phyloP scores from a whole-genome alignment of 2,329 filamentous ascomycete genomes.

The Cercospora beticola region DNA sequence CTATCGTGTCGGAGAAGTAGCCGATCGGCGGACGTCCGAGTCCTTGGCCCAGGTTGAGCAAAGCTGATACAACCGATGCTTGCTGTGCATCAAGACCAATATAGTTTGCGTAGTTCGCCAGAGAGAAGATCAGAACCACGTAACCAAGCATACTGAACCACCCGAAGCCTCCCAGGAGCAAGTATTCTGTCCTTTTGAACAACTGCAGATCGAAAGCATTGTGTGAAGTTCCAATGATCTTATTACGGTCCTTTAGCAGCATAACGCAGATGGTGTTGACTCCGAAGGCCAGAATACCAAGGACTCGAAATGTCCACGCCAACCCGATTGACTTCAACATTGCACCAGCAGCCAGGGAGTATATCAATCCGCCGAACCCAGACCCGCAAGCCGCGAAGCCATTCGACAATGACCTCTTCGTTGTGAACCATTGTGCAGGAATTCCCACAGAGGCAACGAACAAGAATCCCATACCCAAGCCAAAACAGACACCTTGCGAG shows the following conservation, averaged over 20 bases:
- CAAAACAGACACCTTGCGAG: conserved; percentile 72
- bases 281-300: conserved; percentile 62
- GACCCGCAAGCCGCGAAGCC: conserved; percentile 67
- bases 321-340: conserved; percentile 66
- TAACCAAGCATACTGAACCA: conserved; percentile 73
- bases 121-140: conserved; percentile 71
- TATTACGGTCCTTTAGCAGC: conserved; percentile 70
- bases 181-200: conserved; percentile 62
- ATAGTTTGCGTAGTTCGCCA: conserved; percentile 69
- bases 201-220: conserved; percentile 64
- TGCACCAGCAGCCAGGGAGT: conserved; percentile 65
- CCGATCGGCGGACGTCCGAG: conserved; percentile 71
- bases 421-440: conserved; percentile 72
- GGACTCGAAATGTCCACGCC: conserved; percentile 65
- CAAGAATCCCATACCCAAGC: conserved; percentile 73
- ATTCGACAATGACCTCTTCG: conserved; percentile 67
- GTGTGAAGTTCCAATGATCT: conserved; percentile 65
- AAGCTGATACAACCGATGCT: conserved; percentile 68
- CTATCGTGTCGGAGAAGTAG: conserved; percentile 67
- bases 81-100: conserved; percentile 67
- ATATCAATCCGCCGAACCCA: conserved; percentile 71
- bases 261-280: conserved; percentile 65
- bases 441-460: conserved; percentile 69
- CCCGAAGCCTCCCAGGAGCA: conserved; percentile 65
- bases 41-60: conserved; percentile 67